Conservation (phyloP, 495 filamentous ascomycete species). For the Penicillium arizonense region DNA sequence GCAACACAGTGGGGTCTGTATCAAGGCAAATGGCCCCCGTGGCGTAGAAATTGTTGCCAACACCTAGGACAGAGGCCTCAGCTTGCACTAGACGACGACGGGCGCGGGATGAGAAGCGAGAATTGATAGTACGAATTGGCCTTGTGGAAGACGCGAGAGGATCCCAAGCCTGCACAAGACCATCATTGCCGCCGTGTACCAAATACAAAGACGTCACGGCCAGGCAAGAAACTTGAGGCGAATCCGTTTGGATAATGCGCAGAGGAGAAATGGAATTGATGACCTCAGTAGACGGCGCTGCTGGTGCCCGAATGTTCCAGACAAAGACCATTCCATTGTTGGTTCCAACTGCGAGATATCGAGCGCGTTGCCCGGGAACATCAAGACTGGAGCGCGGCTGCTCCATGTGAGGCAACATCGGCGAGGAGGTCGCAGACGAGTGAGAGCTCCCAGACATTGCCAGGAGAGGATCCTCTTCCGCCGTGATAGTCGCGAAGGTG, state of each 20-base stretch:
- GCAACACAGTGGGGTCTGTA: slow-evolving; percentile 82
- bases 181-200: slow-evolving; percentile 92
- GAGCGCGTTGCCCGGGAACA: slow-evolving; percentile 80
- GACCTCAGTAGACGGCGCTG: slow-evolving; percentile 46
- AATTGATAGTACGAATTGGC: slow-evolving; percentile 86
- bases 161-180: slow-evolving; percentile 96
- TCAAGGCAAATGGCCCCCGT: slow-evolving; percentile 83
- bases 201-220: slow-evolving; percentile 83
- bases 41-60: slow-evolving; percentile 77
- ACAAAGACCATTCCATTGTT: slow-evolving; percentile 72
- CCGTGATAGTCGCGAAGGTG: slow-evolving; percentile 62
- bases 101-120: slow-evolving; percentile 78
- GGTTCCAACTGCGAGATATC: slow-evolving; percentile 80
- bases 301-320: slow-evolving; percentile 78
- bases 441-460: slow-evolving; percentile 53
- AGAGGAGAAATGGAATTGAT: slow-evolving; percentile 62
- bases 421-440: slow-evolving; percentile 59
- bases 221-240: slow-evolving; percentile 82
- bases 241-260: slow-evolving; percentile 85
- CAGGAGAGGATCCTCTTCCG: slow-evolving; percentile 73
- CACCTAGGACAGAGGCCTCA: slow-evolving; percentile 61
- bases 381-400: slow-evolving; percentile 40
- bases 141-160: slow-evolving; percentile 76
- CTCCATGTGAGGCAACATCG: slow-evolving; percentile 49
- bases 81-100: slow-evolving; percentile 71